Percentiles rank a stretch among this genome's conserved stretches.
phyloP scores from a whole-genome alignment of 257 asterid species.

The Rubia yunnanensis region DNA sequence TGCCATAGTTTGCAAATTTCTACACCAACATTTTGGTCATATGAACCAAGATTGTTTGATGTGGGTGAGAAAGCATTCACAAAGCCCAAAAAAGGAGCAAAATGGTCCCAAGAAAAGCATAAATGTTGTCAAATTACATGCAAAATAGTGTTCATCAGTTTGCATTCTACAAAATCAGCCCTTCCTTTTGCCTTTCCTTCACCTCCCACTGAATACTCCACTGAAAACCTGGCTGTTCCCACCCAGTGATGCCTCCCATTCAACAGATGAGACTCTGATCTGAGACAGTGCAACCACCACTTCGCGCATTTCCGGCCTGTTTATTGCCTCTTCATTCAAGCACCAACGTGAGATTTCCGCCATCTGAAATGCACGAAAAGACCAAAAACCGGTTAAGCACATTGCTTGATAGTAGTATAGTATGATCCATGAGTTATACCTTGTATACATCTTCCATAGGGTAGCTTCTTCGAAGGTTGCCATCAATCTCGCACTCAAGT shows the following conservation, averaged over 20 bases:
- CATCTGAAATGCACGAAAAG: constrained; percentile 35
- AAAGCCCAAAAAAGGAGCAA: not conserved
- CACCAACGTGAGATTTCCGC: constrained; percentile 74
- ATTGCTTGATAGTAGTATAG: not conserved
- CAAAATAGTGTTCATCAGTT: not conserved
- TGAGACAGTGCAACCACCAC: constrained; percentile 54
- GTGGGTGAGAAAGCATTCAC: not conserved
- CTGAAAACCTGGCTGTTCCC: constrained; percentile 74
- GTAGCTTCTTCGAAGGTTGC: constrained; percentile 46
- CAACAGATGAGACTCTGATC: constrained; percentile 53
- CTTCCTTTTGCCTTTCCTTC: constrained; percentile 12
- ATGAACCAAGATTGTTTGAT: not conserved
- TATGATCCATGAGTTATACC: constrained; percentile 25
- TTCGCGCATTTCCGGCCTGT: constrained; percentile 76
- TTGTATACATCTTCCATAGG: constrained; percentile 58
- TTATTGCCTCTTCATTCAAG: constrained; percentile 58
- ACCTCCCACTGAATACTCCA: constrained; percentile 60
- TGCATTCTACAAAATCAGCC: constrained; percentile 1
- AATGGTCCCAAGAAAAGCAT: not conserved
- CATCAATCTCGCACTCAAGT: constrained; percentile 40
- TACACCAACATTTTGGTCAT: not conserved
- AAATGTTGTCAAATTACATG: not conserved
- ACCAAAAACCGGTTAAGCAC: not conserved
- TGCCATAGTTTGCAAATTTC: constrained; percentile 1
- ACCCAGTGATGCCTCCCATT: constrained; percentile 90